Evolutionary conservation across 192 early-diverging fungal species (phyloP).

Genomic region (Entomortierella parvispora): DNA sequence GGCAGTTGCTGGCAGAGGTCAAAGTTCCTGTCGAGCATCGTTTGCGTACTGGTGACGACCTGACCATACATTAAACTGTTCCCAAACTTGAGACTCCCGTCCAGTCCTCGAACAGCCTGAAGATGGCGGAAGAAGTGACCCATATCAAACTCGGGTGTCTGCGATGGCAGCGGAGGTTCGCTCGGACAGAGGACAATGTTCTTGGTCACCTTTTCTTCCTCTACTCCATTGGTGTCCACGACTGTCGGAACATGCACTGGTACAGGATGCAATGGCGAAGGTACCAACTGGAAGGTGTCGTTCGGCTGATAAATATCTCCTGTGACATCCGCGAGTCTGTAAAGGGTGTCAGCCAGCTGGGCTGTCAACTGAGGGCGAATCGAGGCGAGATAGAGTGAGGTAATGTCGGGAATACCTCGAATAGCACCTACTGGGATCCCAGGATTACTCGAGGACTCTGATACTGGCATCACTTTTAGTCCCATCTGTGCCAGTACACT

Average conservation of each 20-base stretch:
- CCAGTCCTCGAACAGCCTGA: constrained; percentile 46
- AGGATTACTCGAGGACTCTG: background rate
- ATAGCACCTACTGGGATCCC: constrained; percentile 17
- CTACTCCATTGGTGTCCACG: constrained; percentile 14
- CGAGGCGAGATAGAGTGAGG: constrained; percentile 32
- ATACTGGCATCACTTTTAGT: constrained; percentile 54
- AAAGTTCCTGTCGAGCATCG: constrained; percentile 91
- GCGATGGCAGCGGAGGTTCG: constrained; percentile 46
- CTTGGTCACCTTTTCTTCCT: constrained; percentile 48
- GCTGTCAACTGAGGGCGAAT: constrained; percentile 23
- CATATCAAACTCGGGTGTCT: constrained; percentile 74
- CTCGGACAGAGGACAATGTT: constrained; percentile 55
- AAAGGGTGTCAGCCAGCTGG: constrained; percentile 17
- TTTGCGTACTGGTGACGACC: constrained; percentile 90
- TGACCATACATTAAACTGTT: constrained; percentile 81
- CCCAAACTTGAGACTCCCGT: constrained; percentile 65
- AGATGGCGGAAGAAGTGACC: constrained; percentile 61
- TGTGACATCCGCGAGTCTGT: constrained; percentile 10
- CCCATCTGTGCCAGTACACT: constrained; percentile 72
- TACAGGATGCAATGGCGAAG: constrained; percentile 25
- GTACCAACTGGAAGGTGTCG: constrained; percentile 46
- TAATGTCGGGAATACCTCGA: constrained; percentile 17
- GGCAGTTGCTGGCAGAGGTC: constrained; percentile 75
- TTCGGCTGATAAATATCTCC: constrained; percentile 38
- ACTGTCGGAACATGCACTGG: constrained; percentile 27